phyloP scores from a whole-genome alignment of 768 basidiomycete genomes.

The Phylloporus rhodoxanthus region DNA sequence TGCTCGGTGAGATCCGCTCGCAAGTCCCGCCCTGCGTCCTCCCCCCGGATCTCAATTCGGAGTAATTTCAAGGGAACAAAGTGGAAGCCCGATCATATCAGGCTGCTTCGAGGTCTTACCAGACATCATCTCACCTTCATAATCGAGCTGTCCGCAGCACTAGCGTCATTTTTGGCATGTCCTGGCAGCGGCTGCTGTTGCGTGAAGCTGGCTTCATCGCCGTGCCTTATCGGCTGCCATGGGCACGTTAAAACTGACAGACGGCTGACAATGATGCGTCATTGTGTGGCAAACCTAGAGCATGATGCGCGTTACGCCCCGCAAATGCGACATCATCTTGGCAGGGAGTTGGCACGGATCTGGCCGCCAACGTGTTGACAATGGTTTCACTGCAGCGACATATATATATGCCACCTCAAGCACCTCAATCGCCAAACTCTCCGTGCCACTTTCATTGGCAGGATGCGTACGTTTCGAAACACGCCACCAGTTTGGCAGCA shows the following conservation, averaged over 20 bases:
- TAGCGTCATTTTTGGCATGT: slow-evolving; percentile 1
- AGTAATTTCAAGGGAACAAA: slow-evolving; percentile 10
- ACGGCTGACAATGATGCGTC: slow-evolving; percentile 12
- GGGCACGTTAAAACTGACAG: slow-evolving; percentile 4
- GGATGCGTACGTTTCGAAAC: slow-evolving; percentile 12
- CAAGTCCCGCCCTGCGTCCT: slow-evolving; percentile 13
- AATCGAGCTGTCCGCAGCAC: slow-evolving; percentile 9
- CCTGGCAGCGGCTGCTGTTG: slow-evolving; percentile 13
- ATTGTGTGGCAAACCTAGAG: background rate
- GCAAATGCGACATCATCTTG: slow-evolving; percentile 1
- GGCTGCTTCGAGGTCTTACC: slow-evolving; percentile 9
- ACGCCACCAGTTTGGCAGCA: slow-evolving; percentile 8
- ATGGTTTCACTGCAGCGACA: slow-evolving; percentile 1
- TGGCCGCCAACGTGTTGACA: slow-evolving; percentile 1
- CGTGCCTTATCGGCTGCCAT: slow-evolving; percentile 19
- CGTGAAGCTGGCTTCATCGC: background rate
- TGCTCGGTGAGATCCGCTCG: slow-evolving; percentile 25
- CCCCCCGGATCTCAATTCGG: slow-evolving; percentile 22
- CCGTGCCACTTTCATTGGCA: slow-evolving; percentile 16
- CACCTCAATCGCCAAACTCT: slow-evolving; percentile 5
- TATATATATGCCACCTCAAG: slow-evolving; percentile 1
- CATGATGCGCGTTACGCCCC: background rate
- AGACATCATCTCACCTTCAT: slow-evolving; percentile 17
- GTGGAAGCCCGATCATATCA: slow-evolving; percentile 20
- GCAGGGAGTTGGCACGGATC: slow-evolving; percentile 3